These are phyloP conservation scores for Fragaria nilgerrensis DNA, from an alignment of 306 rosid species.

Conservation along the genomic window DNA sequence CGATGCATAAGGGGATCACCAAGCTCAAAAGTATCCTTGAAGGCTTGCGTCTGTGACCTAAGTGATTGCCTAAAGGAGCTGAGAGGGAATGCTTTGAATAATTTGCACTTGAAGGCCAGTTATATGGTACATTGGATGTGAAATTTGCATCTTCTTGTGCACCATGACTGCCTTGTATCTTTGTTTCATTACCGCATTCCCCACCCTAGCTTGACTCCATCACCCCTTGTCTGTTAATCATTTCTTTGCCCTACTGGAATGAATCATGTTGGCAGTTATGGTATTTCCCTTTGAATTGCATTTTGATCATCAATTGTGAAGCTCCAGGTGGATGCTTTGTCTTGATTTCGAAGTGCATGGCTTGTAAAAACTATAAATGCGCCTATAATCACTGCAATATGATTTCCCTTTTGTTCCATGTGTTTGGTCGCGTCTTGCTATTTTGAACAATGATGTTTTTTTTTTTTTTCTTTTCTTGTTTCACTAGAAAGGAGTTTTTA, in stretches of 20 bases:
- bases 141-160: constrained; percentile 42
- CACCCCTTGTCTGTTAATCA: constrained; percentile 18
- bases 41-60: constrained; percentile 33
- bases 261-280: constrained; percentile 35
- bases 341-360: not conserved
- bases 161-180: constrained; percentile 18
- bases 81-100: constrained; percentile 40
- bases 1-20: constrained; percentile 36
- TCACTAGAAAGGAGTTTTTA: not conserved
- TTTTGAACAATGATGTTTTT: not conserved
- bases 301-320: constrained; percentile 28
- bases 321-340: constrained; percentile 26
- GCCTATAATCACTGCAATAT: not conserved
- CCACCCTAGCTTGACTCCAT: constrained; percentile 29
- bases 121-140: constrained; percentile 36
- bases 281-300: constrained; percentile 29
- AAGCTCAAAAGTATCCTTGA: constrained; percentile 29
- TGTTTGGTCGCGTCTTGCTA: not conserved
- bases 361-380: constrained; percentile 2
- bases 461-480: too few species aligned
- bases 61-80: constrained; percentile 35
- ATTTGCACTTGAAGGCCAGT: constrained; percentile 39
- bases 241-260: constrained; percentile 27
- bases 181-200: not conserved
- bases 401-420: not conserved